Evolutionary conservation across 1,284 basidiomycete genomes (phyloP).

Genomic region (Prillingera fragicola): DNA sequence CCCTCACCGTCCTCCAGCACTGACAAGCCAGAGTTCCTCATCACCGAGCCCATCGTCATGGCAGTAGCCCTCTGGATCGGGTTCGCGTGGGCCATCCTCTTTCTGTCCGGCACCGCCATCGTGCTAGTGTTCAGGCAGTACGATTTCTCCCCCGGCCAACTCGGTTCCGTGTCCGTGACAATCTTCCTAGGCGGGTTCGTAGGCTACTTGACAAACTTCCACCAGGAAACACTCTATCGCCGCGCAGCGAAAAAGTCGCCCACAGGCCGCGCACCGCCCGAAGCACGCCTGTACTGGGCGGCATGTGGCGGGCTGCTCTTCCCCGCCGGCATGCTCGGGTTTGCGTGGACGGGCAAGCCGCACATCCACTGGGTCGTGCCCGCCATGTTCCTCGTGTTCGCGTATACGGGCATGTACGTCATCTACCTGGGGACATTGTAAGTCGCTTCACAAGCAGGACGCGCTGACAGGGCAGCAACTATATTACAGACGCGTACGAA

Average conservation of each 20-base stretch:
- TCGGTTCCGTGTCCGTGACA: slow-evolving; percentile 30
- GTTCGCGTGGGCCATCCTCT: slow-evolving; percentile 44
- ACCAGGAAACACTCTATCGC: slow-evolving; percentile 40
- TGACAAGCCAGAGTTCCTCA: slow-evolving; percentile 37
- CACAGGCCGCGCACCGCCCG: slow-evolving; percentile 47
- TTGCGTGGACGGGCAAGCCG: slow-evolving; percentile 42
- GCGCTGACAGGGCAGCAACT: slow-evolving; percentile 32
- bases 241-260: slow-evolving; percentile 22
- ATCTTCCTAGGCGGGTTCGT: slow-evolving; percentile 57
- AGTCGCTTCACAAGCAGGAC: slow-evolving; percentile 10
- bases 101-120: slow-evolving; percentile 32
- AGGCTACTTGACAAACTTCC: slow-evolving; percentile 63
- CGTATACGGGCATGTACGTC: slow-evolving; percentile 34
- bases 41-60: slow-evolving; percentile 50
- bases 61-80: slow-evolving; percentile 50
- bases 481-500: slow-evolving; percentile 45
- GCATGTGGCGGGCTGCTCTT: slow-evolving; percentile 45
- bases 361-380: slow-evolving; percentile 36
- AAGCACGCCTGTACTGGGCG: slow-evolving; percentile 50
- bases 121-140: slow-evolving; percentile 38
- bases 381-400: slow-evolving; percentile 26
- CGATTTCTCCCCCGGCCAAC: slow-evolving; percentile 34
- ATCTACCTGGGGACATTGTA: slow-evolving; percentile 44
- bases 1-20: slow-evolving; percentile 8
- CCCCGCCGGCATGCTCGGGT: slow-evolving; percentile 33